These are phyloP conservation scores for Oryza officinalis DNA, from an alignment of 176 grass and related monocot genomes.

Conservation along the genomic window DNA sequence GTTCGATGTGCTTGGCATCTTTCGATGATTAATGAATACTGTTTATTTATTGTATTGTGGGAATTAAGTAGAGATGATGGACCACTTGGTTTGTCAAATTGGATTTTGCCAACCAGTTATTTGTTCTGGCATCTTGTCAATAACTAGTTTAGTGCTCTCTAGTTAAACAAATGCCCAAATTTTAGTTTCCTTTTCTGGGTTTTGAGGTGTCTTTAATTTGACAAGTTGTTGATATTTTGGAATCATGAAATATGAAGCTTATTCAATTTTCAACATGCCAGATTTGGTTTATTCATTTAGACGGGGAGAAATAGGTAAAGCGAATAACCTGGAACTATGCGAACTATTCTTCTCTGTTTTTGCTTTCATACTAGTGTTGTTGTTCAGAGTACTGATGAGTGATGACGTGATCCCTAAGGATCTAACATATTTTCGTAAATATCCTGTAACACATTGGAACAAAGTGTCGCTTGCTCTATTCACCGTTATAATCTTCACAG, in stretches of 20 bases:
- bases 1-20: neutral
- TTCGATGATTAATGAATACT: slow-evolving; percentile 1
- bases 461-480: neutral
- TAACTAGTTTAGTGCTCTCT: neutral
- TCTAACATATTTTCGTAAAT: neutral
- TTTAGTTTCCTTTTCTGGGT: neutral
- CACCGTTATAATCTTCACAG: neutral
- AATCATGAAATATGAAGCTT: neutral
- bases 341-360: neutral
- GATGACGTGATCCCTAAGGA: neutral
- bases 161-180: neutral
- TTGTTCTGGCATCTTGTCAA: neutral
- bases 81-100: slow-evolving; percentile 3
- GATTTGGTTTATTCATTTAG: neutral
- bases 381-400: neutral
- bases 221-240: neutral
- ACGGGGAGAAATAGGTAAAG: neutral
- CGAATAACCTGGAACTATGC: neutral
- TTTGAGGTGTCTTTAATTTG: neutral
- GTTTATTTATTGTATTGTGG: neutral
- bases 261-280: neutral
- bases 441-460: neutral
- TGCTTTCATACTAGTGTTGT: neutral
- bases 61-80: neutral
- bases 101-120: neutral